These are phyloP conservation scores for Radiomyces spectabilis DNA, from an alignment of 192 early-diverging fungal species.

Conservation along the genomic window DNA sequence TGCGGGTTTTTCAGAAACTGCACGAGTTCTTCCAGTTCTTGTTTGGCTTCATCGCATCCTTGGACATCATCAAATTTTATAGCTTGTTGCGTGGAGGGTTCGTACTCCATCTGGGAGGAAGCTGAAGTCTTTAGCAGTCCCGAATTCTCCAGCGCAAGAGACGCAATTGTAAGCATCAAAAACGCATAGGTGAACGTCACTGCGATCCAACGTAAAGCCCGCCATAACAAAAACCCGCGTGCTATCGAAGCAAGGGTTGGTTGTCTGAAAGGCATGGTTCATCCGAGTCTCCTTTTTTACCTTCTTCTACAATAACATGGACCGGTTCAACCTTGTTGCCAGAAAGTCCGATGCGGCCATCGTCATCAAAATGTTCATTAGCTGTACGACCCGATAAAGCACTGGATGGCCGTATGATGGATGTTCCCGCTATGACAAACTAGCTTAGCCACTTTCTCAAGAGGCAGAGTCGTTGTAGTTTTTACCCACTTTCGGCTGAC, in stretches of 20 bases:
- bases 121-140: slow-evolving; percentile 51
- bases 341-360: too few species aligned
- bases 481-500: too few species aligned
- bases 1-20: slow-evolving; percentile 80
- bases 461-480: too few species aligned
- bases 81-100: slow-evolving; percentile 43
- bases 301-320: slow-evolving; percentile 49
- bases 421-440: too few species aligned
- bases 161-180: slow-evolving; percentile 56
- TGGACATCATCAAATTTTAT: slow-evolving; percentile 89
- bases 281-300: slow-evolving; percentile 5
- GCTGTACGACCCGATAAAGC: too few species aligned
- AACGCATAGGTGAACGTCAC: slow-evolving; percentile 55
- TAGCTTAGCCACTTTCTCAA: too few species aligned
- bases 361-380: too few species aligned
- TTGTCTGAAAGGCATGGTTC: not conserved
- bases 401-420: too few species aligned
- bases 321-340: slow-evolving; percentile 47
- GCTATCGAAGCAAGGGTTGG: too few species aligned
- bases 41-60: slow-evolving; percentile 95
- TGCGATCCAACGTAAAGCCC: slow-evolving; percentile 43
- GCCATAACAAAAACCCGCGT: slow-evolving; percentile 43
- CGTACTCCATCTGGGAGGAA: slow-evolving; percentile 42
- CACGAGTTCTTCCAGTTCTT: slow-evolving; percentile 83
- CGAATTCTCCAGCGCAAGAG: slow-evolving; percentile 58